Percentiles rank a stretch among this genome's conserved stretches.
Conservation (phyloP, 2,329 filamentous ascomycete species). For the Ascochyta rabiei region DNA sequence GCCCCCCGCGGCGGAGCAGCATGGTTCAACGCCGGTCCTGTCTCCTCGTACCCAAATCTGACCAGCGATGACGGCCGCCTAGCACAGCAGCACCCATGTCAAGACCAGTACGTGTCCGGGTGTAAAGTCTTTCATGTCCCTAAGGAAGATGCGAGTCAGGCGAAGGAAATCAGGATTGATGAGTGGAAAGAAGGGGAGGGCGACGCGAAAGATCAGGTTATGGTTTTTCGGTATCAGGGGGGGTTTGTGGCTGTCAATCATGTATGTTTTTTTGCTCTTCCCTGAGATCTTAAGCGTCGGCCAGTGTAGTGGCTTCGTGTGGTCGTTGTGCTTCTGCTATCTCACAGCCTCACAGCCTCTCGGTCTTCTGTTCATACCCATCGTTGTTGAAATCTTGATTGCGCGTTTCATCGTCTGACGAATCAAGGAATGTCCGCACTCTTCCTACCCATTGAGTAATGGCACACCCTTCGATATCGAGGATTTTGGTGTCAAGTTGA, state of each 20-base stretch:
- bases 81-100: conserved; percentile 25
- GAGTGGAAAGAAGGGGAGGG: conserved; percentile 33
- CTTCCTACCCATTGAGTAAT: conserved; percentile 68
- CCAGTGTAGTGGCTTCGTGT: no score
- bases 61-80: conserved; percentile 17
- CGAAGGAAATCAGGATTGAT: conserved; percentile 27
- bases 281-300: no score
- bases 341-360: no score
- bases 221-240: conserved; percentile 68
- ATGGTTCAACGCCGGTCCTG: conserved; percentile 32
- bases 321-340: no score
- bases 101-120: conserved; percentile 20
- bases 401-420: no score
- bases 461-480: conserved; percentile 73
- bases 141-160: conserved; percentile 25
- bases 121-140: conserved; percentile 37
- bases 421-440: conserved; percentile 64
- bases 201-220: conserved; percentile 61
- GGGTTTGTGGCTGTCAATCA: conserved; percentile 73
- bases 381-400: no score
- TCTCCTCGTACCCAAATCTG: conserved; percentile 28
- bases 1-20: conserved; percentile 27
- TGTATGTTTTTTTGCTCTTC: conserved; percentile 54
- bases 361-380: no score
- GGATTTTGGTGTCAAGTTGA: conserved; percentile 70